Base-by-base conservation (phyloP, 352 stramenopile genomes). In the Phytopythium chamaehyphon region DNA sequence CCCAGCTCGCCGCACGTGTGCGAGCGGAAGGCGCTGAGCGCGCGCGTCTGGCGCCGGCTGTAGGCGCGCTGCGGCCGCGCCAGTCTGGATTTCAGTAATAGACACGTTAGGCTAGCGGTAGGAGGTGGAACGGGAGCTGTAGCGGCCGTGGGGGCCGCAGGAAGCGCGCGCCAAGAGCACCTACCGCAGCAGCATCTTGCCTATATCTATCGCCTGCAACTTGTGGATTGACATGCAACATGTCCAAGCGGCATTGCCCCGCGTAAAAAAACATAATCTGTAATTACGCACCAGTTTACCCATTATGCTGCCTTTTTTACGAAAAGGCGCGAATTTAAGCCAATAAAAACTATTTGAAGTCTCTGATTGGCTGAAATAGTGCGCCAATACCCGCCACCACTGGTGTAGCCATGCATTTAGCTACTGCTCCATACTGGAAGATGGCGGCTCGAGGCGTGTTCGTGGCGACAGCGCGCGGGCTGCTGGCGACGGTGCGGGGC, bases 1-100 rank as follows among this genome's bases (percentile, higher is more conserved):
- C 55, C 58, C 38, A 94, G 64, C 43, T 89, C 79, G 9, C 81
- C 81, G 38, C 83, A 93, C 26, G 76, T 91, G 59, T 91, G 83
- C 38, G 80, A 75, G 12, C 80, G 83, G 55, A 83, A 88, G 7
- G 71, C 66, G 45, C 69, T 83, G 15, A 62, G 59, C 54, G 49
- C 44, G 14, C 66, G 59, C 28, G 28, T 9, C 28, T 33, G 28
- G 9, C 46, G 26, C 0, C 45, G 26, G 28, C 28, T 31, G 15
- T 14, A 10, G 43, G 47, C 51, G 24, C 57, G 51, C 38, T 54
- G 12, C 11, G 51, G 22, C 16, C 49, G 38, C 38, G 60, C 53
- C 50, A 76, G 44, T 33, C 66, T 74, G 50, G 8, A 28, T 10
- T 14, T 14, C 10, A 18, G 16, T 8, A 16, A 28, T 0, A 28